phyloP scores from a whole-genome alignment of 768 basidiomycete species.

The Boletales sp. region DNA sequence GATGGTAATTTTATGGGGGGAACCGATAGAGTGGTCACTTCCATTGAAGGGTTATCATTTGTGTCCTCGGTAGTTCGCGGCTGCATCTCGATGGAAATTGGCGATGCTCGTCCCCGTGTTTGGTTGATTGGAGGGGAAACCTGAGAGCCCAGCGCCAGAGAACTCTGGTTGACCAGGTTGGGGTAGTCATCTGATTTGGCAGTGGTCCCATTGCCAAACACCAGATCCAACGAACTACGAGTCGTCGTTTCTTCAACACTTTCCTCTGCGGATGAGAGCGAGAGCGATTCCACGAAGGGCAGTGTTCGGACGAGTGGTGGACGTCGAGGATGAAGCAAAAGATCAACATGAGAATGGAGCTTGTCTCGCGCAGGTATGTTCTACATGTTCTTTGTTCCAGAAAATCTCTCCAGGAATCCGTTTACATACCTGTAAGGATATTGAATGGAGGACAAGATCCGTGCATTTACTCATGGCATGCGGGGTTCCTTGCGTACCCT shows the following conservation, averaged over 20 bases:
- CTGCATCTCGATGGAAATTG: not conserved
- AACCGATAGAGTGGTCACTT: not conserved
- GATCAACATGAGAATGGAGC: conserved; percentile 44
- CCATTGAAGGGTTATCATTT: not conserved
- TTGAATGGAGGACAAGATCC: conserved; percentile 49
- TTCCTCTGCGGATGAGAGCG: conserved; percentile 62
- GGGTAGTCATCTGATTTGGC: conserved; percentile 1
- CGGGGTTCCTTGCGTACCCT: conserved; percentile 52
- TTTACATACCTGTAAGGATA: conserved; percentile 31
- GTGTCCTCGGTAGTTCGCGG: not conserved
- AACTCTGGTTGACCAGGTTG: not conserved
- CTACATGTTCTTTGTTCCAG: conserved; percentile 11
- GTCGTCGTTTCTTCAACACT: conserved; percentile 55
- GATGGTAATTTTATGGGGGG: not conserved
- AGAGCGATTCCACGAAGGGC: conserved; percentile 58
- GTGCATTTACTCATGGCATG: conserved; percentile 60
- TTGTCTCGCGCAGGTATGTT: conserved; percentile 11
- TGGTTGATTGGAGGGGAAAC: not conserved
- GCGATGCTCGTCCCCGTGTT: not conserved
- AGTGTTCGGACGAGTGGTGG: conserved; percentile 71
- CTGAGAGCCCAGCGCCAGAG: not conserved
- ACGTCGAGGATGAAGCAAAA: conserved; percentile 74
- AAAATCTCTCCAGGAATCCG: not conserved
- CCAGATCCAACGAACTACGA: conserved; percentile 41
- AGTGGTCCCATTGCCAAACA: conserved; percentile 7